These are phyloP conservation scores for Lichtheimia hyalospora DNA, from an alignment of 371 early-diverging fungal species.

Conservation along the genomic window DNA sequence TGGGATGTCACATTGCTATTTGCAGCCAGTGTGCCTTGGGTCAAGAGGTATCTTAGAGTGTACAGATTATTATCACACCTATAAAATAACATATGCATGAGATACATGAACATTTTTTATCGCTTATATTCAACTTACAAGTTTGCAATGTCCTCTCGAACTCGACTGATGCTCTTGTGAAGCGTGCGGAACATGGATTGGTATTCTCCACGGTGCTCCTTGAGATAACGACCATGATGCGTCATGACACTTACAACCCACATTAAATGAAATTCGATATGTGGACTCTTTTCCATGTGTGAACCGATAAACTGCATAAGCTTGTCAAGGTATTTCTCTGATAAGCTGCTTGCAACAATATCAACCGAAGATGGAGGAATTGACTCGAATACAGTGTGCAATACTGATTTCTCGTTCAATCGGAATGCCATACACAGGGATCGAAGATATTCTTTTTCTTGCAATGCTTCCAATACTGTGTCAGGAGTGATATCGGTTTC, in stretches of 20 bases:
- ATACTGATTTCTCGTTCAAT: slow-evolving; percentile 80
- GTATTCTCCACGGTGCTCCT: slow-evolving; percentile 74
- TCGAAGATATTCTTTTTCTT: slow-evolving; percentile 74
- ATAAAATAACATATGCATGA: slow-evolving; percentile 5
- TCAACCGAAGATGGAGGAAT: slow-evolving; percentile 79
- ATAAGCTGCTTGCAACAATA: slow-evolving; percentile 76
- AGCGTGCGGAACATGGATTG: slow-evolving; percentile 77
- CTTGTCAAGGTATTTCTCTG: slow-evolving; percentile 81
- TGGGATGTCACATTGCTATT: background rate
- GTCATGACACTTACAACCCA: slow-evolving; percentile 79
- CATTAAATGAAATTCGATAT: slow-evolving; percentile 84
- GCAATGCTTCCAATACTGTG: slow-evolving; percentile 69
- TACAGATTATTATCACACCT: slow-evolving; percentile 86
- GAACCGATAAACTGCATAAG: slow-evolving; percentile 80
- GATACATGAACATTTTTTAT: background rate
- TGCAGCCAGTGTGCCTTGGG: slow-evolving; percentile 25
- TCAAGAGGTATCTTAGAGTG: slow-evolving; percentile 69
- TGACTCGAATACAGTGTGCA: slow-evolving; percentile 76
- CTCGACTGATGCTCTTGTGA: slow-evolving; percentile 71
- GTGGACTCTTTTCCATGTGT: slow-evolving; percentile 75
- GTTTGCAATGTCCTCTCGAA: slow-evolving; percentile 73
- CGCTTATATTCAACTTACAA: slow-evolving; percentile 56
- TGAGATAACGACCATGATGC: slow-evolving; percentile 82
- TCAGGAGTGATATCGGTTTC: slow-evolving; percentile 95
- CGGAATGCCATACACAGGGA: slow-evolving; percentile 91